Base-by-base conservation (phyloP, 305 asterid genomes). In the Rubia balearica region DNA sequence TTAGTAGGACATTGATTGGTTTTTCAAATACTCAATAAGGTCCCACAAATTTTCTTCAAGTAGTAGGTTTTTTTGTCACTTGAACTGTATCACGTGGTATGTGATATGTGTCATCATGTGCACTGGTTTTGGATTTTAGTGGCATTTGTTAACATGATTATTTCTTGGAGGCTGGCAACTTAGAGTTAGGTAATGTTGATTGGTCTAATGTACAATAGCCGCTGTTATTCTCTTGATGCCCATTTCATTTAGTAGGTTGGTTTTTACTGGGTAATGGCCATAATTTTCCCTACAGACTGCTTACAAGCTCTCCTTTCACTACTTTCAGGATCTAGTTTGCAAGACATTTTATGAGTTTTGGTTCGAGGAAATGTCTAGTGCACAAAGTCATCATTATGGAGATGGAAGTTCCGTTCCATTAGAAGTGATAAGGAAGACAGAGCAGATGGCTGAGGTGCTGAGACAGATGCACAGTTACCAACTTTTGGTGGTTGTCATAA, bases 311-410 rank as follows among this genome's bases (percentile, higher is more conserved):
- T 79, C 33, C 62, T 70, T 76, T 55, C 67, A 74, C 66, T 74
- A 57, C 41, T 63, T 76, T 67, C 88, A 95, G 99, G 99, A 95
- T 76, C 88, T 95, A 69, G 99, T 95, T 76, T 95, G 98, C 91
- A 95, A 86, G 92, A 90, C 99, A 67, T 92, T 95, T 85, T 91
- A 87, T 78, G 98, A 95, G 86, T 95, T 95, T 79, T 95, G 99
- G 99, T 95, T 95, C 83, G 99, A 95, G 86, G 99, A 91, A 81
- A 87, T 91, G 76, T 86, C 90, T 81, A 83, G 86, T 78, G 64
- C 73, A 46, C 96, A 86, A 70, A 77, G 76, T 78, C 90, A 81
- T 71, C 74, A 73, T 70, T 95, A 81, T 73, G 88, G 81, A 71
- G 99, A 91, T 84, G 97, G 96, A 51, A 95, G 99, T 84, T 88